phyloP scores from a whole-genome alignment of 129 eudicot species.

The Solidago caesia region DNA sequence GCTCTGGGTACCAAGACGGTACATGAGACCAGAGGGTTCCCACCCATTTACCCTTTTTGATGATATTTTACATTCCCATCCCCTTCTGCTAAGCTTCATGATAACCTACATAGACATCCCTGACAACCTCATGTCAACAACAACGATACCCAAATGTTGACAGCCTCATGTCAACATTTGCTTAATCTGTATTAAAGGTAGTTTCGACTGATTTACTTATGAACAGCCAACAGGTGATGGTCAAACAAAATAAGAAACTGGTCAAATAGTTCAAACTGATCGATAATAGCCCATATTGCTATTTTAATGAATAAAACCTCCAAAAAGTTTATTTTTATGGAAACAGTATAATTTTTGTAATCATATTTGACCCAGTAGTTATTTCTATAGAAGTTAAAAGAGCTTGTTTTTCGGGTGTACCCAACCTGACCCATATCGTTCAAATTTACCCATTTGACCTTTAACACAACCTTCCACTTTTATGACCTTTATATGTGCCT shows the following conservation, averaged over 20 bases:
- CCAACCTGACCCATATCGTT: no score
- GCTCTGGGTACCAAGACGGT: no score
- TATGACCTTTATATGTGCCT: background rate
- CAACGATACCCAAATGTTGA: background rate
- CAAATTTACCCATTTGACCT: background rate
- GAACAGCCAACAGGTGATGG: background rate
- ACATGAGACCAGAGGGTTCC: no score
- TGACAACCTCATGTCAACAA: no score
- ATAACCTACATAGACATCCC: background rate
- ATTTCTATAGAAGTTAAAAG: no score
- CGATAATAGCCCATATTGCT: background rate
- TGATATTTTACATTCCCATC: background rate
- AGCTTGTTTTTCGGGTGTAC: background rate
- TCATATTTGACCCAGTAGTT: background rate
- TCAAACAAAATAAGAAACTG: background rate
- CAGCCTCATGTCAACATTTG: background rate
- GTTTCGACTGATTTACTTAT: background rate
- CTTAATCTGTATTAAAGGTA: background rate
- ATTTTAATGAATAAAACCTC: background rate
- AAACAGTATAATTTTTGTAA: background rate
- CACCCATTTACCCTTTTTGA: background rate
- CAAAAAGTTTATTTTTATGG: background rate
- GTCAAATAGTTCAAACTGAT: background rate
- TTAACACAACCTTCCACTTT: background rate
- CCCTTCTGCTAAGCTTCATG: background rate